Percentiles rank a stretch among this genome's conserved stretches.
Evolutionary conservation across 106 monocot genomes (phyloP).

Genomic region (Apostasia ramifera): DNA sequence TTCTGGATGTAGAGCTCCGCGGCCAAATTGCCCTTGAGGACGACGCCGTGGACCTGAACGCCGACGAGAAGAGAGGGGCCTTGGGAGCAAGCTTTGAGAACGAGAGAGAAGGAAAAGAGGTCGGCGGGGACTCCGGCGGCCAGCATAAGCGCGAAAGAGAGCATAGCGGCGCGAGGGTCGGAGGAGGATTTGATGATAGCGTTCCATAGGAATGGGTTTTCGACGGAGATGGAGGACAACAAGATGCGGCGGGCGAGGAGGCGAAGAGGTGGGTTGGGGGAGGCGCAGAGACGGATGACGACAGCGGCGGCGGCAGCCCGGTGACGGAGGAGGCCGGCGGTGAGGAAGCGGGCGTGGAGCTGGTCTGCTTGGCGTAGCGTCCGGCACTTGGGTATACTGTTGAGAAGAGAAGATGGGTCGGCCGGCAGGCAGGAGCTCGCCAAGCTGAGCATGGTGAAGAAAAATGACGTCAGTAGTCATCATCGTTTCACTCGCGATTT

Average conservation of each 20-base stretch:
- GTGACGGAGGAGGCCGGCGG: constrained; percentile 28
- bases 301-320: constrained; percentile 17
- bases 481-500: too few relatives aligned
- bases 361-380: constrained; percentile 23
- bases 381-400: constrained; percentile 21
- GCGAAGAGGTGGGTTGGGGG: constrained; percentile 19
- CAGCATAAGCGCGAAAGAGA: constrained; percentile 39
- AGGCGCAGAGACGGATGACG: constrained; percentile 34
- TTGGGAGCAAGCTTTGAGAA: constrained; percentile 29
- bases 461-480: too few relatives aligned
- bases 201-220: constrained; percentile 37
- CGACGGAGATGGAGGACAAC: constrained; percentile 10
- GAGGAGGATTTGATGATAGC: constrained; percentile 37
- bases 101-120: constrained; percentile 36
- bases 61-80: constrained; percentile 9
- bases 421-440: constrained; percentile 7
- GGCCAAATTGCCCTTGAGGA: constrained; percentile 13
- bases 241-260: constrained; percentile 38
- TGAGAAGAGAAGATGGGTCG: neutral
- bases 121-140: constrained; percentile 17
- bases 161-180: constrained; percentile 11
- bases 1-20: constrained; percentile 36
- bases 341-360: constrained; percentile 42
- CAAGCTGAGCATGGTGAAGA: constrained; percentile 6
- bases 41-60: constrained; percentile 30